phyloP scores from a whole-genome alignment of 2,329 filamentous ascomycete genomes.

The Calonectria fujianensis region DNA sequence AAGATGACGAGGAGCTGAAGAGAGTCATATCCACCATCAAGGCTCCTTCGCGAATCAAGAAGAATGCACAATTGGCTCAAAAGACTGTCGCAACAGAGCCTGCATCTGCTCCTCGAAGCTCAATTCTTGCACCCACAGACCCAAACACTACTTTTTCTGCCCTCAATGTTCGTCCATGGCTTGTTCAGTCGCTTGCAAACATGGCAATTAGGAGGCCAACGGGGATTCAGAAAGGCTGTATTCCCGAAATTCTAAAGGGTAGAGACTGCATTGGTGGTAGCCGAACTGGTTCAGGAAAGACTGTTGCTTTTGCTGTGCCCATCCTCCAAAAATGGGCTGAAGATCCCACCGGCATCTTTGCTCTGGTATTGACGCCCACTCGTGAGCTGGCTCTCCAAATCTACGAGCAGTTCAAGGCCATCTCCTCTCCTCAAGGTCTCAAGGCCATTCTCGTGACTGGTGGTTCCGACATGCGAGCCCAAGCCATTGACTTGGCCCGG shows the following conservation, averaged over 20 bases:
- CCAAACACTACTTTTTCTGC: constrained; percentile 80
- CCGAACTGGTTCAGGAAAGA: constrained; percentile 97
- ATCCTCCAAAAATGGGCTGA: constrained; percentile 95
- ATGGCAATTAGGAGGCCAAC: constrained; percentile 92
- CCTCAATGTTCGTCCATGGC: constrained; percentile 87
- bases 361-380: constrained; percentile 90
- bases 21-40: constrained; percentile 65
- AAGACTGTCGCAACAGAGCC: constrained; percentile 47
- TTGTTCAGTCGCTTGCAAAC: constrained; percentile 84
- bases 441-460: constrained; percentile 94
- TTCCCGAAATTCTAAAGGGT: constrained; percentile 93
- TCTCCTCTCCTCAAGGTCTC: constrained; percentile 90
- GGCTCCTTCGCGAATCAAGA: constrained; percentile 73
- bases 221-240: constrained; percentile 93
- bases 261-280: constrained; percentile 96
- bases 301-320: constrained; percentile 94
- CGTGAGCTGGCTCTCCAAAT: constrained; percentile 96
- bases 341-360: constrained; percentile 94
- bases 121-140: constrained; percentile 72
- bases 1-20: constrained; percentile 59
- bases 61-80: constrained; percentile 55
- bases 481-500: constrained; percentile 88
- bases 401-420: constrained; percentile 95
- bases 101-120: constrained; percentile 53
- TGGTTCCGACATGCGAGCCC: constrained; percentile 92